Base-by-base conservation (phyloP, 139 green algal species). In the Pleodorina starrii region DNA sequence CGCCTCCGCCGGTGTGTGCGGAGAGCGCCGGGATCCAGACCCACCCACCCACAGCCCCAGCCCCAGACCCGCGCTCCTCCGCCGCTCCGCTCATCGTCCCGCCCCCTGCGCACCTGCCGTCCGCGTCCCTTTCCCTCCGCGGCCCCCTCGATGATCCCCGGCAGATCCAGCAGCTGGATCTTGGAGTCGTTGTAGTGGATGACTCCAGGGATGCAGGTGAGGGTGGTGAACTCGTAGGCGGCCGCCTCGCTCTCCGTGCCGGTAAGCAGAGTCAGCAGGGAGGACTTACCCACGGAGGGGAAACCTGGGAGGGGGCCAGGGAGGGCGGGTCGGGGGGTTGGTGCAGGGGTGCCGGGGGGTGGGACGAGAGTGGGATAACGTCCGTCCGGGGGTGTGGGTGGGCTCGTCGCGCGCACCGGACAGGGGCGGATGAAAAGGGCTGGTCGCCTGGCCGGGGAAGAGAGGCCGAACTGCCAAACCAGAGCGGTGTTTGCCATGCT, bases 121-220 rank as follows among this genome's bases (percentile, higher is more conserved):
- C 97, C 97, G 36, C 97, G 89, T 5, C 98, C 98, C 94, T 99
- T 99, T 86, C 98, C 98, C 91, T 99, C 84, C 3, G 95, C 93
- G 27, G 98, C 98, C 2, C 98, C 98, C 91, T 99, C 98, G 85
- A 99, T 99, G 91, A 99, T 99, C 32, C 98, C 98, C 1, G 98
- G 98, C 89, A 99, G 88, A 95, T 99, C 98, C 86, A 99, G 95
- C 89, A 99, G 95, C 40, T 99, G 98, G 60, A 99, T 99, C 91
- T 99, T 99, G 69, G 98, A 95, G 69, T 99, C 97, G 73, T 99
- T 99, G 96, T 99, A 99, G 90, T 99, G 98, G 91, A 99, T 99
- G 38, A 99, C 63, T 92, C 98, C 83, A 27, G 95, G 95, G 78
- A 99, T 99, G 95, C 98, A 99, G 2, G 98, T 99, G 0, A 99